A percentile compares a stretch with the other conserved stretches of the same genome.
Evolutionary conservation across 139 green algal genomes (phyloP).

Genomic region (Tetradesmus obliquus): DNA sequence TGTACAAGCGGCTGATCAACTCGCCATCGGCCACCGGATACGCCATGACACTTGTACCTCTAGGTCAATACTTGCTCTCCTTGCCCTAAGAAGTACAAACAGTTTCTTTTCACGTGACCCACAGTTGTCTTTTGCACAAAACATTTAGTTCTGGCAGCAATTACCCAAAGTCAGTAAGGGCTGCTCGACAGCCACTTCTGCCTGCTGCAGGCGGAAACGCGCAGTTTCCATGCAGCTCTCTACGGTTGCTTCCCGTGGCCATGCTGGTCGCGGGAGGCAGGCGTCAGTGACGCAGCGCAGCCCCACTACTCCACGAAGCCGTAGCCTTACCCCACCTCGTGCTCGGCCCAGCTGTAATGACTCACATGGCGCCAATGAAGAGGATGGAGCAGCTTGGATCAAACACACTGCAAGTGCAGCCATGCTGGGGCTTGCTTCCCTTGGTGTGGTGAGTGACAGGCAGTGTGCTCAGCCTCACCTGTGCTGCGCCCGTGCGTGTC

Average conservation of each 20-base stretch:
- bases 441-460: slow-evolving; percentile 18
- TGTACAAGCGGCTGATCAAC: not conserved
- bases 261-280: not conserved
- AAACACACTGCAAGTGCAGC: slow-evolving; percentile 25
- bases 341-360: not conserved
- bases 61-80: not conserved
- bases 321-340: slow-evolving; percentile 18
- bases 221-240: slow-evolving; percentile 1
- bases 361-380: not conserved
- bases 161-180: not conserved
- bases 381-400: not conserved
- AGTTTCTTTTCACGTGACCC: not conserved
- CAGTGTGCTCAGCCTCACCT: not conserved
- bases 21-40: not conserved
- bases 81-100: not conserved
- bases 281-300: slow-evolving; percentile 5
- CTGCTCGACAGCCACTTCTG: not conserved
- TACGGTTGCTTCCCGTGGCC: not conserved
- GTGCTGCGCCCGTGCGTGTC: not conserved
- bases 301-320: not conserved
- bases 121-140: not conserved
- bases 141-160: not conserved
- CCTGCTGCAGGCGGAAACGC: slow-evolving; percentile 1
- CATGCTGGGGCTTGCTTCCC: slow-evolving; percentile 14
- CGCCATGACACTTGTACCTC: not conserved